Conservation (phyloP, 257 asterid species). For the Thymus quinquecostatus region DNA sequence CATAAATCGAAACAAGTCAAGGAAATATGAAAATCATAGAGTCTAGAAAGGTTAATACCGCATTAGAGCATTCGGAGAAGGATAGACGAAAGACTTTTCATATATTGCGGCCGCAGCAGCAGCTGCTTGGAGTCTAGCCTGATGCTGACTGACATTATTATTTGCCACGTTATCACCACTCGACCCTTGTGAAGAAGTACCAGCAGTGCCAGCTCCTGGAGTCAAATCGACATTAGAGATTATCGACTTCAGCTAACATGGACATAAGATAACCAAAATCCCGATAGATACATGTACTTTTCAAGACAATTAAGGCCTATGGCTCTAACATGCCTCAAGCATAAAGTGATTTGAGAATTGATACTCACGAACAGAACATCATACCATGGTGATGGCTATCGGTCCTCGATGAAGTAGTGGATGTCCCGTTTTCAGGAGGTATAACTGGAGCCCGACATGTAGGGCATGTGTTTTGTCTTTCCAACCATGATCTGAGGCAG, state of each 20-base stretch:
- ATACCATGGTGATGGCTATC: constrained; percentile 65
- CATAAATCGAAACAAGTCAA: background rate
- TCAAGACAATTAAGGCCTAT: background rate
- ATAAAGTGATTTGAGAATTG: constrained; percentile 4
- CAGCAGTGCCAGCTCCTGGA: constrained; percentile 56
- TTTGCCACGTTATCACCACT: constrained; percentile 41
- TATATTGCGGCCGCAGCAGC: constrained; percentile 77
- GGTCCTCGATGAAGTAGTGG: constrained; percentile 48
- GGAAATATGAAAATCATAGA: background rate
- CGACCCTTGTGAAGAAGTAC: constrained; percentile 59
- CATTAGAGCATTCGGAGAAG: constrained; percentile 55
- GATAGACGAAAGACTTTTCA: constrained; percentile 86
- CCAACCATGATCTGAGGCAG: constrained; percentile 95
- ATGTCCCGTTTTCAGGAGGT: constrained; percentile 66
- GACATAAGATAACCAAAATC: background rate
- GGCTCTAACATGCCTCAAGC: constrained; percentile 7
- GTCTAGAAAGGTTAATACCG: constrained; percentile 47
- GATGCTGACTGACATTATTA: constrained; percentile 60
- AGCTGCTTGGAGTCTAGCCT: constrained; percentile 78
- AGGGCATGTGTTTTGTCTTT: constrained; percentile 90
- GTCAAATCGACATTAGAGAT: constrained; percentile 12
- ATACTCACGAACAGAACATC: constrained; percentile 14
- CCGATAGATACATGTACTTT: background rate
- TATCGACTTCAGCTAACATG: constrained; percentile 3
- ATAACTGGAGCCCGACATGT: constrained; percentile 90